A percentile compares a stretch with the other conserved stretches of the same genome.
These are phyloP conservation scores for Catunica adiposa DNA, from an alignment of 2,329 filamentous ascomycete species.

Conservation along the genomic window DNA sequence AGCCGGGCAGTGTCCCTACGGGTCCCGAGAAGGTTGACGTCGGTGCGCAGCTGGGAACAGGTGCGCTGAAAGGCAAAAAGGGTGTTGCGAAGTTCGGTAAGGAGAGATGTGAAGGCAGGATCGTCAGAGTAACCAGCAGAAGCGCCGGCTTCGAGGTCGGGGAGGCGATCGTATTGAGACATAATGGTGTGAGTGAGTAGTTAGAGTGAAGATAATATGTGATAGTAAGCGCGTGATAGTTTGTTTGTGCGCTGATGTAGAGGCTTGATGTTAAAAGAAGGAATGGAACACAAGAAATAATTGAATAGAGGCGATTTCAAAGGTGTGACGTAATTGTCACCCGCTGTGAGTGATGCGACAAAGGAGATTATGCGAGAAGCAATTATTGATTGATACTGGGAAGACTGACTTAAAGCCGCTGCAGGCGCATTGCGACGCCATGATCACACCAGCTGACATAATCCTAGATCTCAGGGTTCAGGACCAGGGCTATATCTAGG, in stretches of 20 bases:
- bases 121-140: constrained; percentile 65
- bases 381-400: neutral
- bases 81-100: constrained; percentile 69
- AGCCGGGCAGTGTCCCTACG: constrained; percentile 82
- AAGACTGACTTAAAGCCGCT: neutral
- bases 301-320: neutral
- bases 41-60: constrained; percentile 67
- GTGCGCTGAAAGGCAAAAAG: constrained; percentile 80
- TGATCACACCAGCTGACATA: neutral
- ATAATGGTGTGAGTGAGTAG: constrained; percentile 31
- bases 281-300: neutral
- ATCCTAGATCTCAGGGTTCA: neutral
- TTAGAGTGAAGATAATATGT: neutral
- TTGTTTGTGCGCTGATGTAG: neutral
- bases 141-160: constrained; percentile 63
- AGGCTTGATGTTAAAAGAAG: neutral
- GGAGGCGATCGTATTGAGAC: constrained; percentile 73
- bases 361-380: neutral
- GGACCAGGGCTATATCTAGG: too few relatives aligned
- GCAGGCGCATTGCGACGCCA: neutral
- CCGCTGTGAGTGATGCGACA: neutral
- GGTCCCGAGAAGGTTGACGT: constrained; percentile 74
- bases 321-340: constrained; percentile 2
- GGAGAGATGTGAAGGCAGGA: constrained; percentile 74
- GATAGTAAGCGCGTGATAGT: neutral